Evolutionary conservation across 768 basidiomycete species (phyloP).

Genomic region (Paxillus rubicundulus): DNA sequence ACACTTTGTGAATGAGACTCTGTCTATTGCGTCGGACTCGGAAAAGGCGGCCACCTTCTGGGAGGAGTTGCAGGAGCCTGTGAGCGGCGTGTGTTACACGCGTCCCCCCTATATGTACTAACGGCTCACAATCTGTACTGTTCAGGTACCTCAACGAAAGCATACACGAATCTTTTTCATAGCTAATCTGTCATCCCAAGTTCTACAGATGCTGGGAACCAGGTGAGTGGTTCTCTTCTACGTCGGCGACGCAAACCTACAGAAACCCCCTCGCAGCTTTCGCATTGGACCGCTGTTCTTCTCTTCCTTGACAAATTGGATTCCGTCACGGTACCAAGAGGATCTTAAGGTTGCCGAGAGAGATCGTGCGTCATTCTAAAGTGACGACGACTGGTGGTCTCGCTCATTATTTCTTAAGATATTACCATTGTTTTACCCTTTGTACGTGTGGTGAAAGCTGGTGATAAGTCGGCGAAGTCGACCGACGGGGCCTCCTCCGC

Average conservation of each 20-base stretch:
- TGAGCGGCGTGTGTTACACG: conserved; percentile 21
- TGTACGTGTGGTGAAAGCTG: conserved; percentile 35
- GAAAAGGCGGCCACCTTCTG: conserved; percentile 32
- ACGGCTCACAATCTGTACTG: not conserved
- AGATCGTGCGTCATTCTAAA: conserved; percentile 50
- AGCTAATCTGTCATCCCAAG: conserved; percentile 26
- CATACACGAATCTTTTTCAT: conserved; percentile 31
- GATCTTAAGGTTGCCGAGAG: conserved; percentile 37
- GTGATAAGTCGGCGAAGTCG: not conserved
- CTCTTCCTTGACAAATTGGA: conserved; percentile 48
- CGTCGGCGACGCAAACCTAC: not conserved
- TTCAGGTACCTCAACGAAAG: conserved; percentile 14
- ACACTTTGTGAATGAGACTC: not conserved
- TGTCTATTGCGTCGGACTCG: not conserved
- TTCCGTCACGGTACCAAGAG: conserved; percentile 57
- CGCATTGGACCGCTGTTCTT: conserved; percentile 39
- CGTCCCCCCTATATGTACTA: not conserved
- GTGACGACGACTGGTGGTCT: too few species aligned
- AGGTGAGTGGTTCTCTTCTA: conserved; percentile 16
- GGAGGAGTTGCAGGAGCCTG: conserved; percentile 26
- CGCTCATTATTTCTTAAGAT: conserved; percentile 32
- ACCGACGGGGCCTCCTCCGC: not conserved
- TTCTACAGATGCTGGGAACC: conserved; percentile 36
- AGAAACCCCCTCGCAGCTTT: conserved; percentile 20
- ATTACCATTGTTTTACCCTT: conserved; percentile 50